Base-by-base conservation (phyloP, 2,329 filamentous ascomycete species). In the Phyllosticta citriasiana region DNA sequence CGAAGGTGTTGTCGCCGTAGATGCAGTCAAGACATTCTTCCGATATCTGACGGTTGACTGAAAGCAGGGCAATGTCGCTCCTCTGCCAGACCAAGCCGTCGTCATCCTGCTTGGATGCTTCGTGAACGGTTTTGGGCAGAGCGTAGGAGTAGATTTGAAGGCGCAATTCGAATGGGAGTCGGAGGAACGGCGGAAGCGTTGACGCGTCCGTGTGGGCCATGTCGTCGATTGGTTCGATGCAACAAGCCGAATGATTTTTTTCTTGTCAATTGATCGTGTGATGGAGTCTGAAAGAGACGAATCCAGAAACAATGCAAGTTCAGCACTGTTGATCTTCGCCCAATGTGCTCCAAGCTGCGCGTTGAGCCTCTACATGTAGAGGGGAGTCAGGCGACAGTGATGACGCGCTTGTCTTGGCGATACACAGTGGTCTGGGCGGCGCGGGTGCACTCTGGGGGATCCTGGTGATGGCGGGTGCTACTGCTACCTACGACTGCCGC, bases 1-100 rank as follows among this genome's bases (percentile, higher is more conserved):
- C 72, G 66, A 81, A 80, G 0, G 70, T 75, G 61, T 75, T 79
- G 27, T 70, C 66, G 12, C 77, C 76, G 61, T 80, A 81, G n/a
- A 81, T 64, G 60, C 78, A 65, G 24, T 75, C 72, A 5, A 73
- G 72, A 55, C 74, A 74, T 65, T 81, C 79, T 27, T 76, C 71
- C 62, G 79, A 74, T 3, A 80, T 63, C 57, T 78, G 76, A 24
- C 68, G 70, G 61, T 69, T 74, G 1, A 75, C 72, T 4, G 67
- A 68, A 2, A 80, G 68, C 2, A 80, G 61, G 3, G 65, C 67
- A 0, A 72, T 77, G 62, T 71, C 69, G 9, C 77, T 78, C 52
- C 75, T 71, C 16, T 69, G 68, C 79, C 78, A 81, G 4, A 79
- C 69, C 12, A 71, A 67, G 51, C 73, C 70, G 58, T 72, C 69